phyloP scores from a whole-genome alignment of 139 green algal species.

The Edaphochlamys debaryana region DNA sequence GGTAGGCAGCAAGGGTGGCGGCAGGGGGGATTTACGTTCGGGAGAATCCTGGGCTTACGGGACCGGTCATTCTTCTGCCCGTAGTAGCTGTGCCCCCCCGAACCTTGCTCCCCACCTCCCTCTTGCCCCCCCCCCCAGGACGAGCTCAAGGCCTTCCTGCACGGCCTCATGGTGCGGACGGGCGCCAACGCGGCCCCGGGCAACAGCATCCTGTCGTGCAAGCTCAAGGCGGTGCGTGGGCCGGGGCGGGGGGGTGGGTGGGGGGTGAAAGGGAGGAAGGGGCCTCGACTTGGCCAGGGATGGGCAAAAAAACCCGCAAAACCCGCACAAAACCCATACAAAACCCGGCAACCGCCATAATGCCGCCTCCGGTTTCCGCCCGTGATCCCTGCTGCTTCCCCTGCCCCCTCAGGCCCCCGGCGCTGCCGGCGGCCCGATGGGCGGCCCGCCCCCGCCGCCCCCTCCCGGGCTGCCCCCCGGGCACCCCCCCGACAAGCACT shows the following conservation, averaged over 20 bases:
- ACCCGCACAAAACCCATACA: too few species aligned
- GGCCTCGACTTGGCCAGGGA: too few species aligned
- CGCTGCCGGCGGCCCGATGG: constrained; percentile 2
- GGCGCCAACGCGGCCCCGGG: constrained; percentile 35
- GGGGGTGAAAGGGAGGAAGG: too few species aligned
- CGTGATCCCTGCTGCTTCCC: too few species aligned
- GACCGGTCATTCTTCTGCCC: too few species aligned
- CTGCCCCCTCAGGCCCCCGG: background rate
- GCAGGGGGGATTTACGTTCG: constrained; percentile 53
- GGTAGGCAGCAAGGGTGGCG: background rate
- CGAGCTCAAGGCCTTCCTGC: constrained; percentile 34
- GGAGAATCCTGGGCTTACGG: too few species aligned
- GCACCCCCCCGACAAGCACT: constrained; percentile 68
- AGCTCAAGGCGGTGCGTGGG: constrained; percentile 42
- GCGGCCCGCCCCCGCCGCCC: too few species aligned
- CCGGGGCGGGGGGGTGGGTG: too few species aligned
- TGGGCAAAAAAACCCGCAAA: too few species aligned
- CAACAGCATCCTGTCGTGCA: constrained; percentile 38
- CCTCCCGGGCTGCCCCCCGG: background rate
- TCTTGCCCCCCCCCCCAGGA: constrained; percentile 22
- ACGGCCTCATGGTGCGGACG: constrained; percentile 39
- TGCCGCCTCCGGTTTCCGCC: too few species aligned
- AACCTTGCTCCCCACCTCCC: background rate
- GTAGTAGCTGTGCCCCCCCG: too few species aligned
- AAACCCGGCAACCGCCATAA: too few species aligned